These are phyloP conservation scores for Debaryomyces tyrocola DNA, from an alignment of 805 yeast genomes.

Conservation along the genomic window DNA sequence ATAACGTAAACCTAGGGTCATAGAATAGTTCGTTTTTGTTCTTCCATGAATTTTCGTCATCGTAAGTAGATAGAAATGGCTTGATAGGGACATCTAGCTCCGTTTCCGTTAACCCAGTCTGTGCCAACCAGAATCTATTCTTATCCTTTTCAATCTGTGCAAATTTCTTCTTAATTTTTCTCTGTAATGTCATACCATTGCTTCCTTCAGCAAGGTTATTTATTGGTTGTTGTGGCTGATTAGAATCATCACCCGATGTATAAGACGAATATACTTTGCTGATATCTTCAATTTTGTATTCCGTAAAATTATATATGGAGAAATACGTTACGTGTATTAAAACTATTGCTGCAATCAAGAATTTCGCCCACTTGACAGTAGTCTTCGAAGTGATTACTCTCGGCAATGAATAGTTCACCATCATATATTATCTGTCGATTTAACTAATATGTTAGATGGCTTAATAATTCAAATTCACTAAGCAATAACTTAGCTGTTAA, in stretches of 20 bases:
- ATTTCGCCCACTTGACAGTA: neutral
- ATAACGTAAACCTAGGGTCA: slow-evolving; percentile 59
- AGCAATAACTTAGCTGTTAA: no score
- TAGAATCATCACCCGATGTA: neutral
- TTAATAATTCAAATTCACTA: no score
- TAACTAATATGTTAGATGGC: no score
- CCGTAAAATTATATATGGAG: neutral
- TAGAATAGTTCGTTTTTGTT: slow-evolving; percentile 24
- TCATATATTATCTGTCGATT: neutral
- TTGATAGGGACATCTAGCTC: slow-evolving; percentile 9
- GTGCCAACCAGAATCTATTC: slow-evolving; percentile 23
- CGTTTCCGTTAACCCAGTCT: slow-evolving; percentile 19
- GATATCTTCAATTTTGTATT: neutral
- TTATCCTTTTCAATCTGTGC: slow-evolving; percentile 13
- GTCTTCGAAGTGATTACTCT: neutral
- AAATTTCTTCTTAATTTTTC: slow-evolving; percentile 13
- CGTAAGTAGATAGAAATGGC: slow-evolving; percentile 9
- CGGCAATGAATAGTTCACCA: neutral
- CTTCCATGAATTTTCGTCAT: slow-evolving; percentile 17
- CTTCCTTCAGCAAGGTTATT: neutral
- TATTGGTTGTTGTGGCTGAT: slow-evolving; percentile 1
- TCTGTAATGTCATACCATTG: slow-evolving; percentile 11
- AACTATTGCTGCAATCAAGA: neutral
- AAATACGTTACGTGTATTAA: neutral
- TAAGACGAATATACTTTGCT: slow-evolving; percentile 2